Evolutionary conservation across 75 land plant species (phyloP), one percentile per base, ranked within the genome.

Genomic region (Sequoia sempervirens): DNA sequence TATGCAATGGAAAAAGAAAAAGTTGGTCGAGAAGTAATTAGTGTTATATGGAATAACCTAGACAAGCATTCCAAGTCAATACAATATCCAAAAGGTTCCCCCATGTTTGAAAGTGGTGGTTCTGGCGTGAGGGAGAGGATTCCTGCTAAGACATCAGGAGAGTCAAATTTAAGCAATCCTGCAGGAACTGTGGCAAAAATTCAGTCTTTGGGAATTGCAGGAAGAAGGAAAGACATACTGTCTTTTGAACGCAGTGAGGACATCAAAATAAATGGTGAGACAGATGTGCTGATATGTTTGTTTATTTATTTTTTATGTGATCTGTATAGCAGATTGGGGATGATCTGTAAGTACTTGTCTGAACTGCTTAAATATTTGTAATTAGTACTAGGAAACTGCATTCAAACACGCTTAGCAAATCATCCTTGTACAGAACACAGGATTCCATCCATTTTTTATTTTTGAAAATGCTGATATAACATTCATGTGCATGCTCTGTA

Each of bases 1-100:
- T 78, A 82, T 70, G 58, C 79, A 52, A 75, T 45, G 97, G 47
- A 45, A 45, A 78, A 43, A 23, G 50, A 43, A 78, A 78, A 45
- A 10, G 32, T 26, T 0, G 47, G 45, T 26, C 28, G 11, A 10
- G 80, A 78, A 78, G 46, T 30, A 78, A 78, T n/a, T 11, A 32
- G 80, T 78, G 28, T 78, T 45, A n/a, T 26, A 78, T n/a, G 47
- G 52, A 78, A 78, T 28, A 43, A 78, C 23, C 80, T 78, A 52
- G 80, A 78, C 26, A 78, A 78, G 80, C 32, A 45, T 78, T 78
- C 80, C 30, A 45, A 45, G 80, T 11, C 80, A 41, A 78, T 41
- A 13, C 80, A 78, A 43, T 45, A 12, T 41, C 32, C 50, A 45
- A 78, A 45, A 78, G 80, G n/a, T 12, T 78, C 50, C 28, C 47